Evolutionary conservation across 257 asterid species (phyloP).

Genomic region (Solanum appendiculatum): DNA sequence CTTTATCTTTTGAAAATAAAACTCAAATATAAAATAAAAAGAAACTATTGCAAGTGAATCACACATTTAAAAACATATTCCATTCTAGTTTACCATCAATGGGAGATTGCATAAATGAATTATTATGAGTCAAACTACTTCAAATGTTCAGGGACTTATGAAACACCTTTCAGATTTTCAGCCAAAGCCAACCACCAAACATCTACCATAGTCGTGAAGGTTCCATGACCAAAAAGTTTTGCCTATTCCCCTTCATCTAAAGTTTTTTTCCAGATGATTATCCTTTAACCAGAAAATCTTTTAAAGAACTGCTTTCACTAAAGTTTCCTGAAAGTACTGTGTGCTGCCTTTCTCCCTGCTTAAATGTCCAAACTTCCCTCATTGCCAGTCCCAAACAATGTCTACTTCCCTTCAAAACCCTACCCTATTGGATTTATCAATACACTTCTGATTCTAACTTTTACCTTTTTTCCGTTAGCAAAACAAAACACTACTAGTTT

Average conservation of each 20-base stretch:
- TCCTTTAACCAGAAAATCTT: background rate
- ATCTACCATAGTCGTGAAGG: background rate
- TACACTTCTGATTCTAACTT: background rate
- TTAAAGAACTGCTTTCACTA: background rate
- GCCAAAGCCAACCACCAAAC: background rate
- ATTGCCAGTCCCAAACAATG: slow-evolving; percentile 1
- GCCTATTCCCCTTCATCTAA: background rate
- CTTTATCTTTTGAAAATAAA: background rate
- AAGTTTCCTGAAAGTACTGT: background rate
- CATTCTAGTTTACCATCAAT: background rate
- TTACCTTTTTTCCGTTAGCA: background rate
- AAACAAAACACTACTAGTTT: background rate
- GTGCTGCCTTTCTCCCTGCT: background rate
- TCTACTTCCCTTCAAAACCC: background rate
- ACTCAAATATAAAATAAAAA: background rate
- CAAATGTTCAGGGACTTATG: background rate
- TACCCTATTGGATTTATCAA: background rate
- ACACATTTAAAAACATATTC: background rate
- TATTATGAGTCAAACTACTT: background rate
- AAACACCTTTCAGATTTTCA: background rate
- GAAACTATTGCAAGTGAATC: background rate
- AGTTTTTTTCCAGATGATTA: background rate
- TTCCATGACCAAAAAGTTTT: background rate
- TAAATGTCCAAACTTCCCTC: background rate
- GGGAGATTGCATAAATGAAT: background rate